These are phyloP conservation scores for Colletotrichum tofieldiae DNA, from an alignment of 2,329 filamentous ascomycete species.

Conservation along the genomic window DNA sequence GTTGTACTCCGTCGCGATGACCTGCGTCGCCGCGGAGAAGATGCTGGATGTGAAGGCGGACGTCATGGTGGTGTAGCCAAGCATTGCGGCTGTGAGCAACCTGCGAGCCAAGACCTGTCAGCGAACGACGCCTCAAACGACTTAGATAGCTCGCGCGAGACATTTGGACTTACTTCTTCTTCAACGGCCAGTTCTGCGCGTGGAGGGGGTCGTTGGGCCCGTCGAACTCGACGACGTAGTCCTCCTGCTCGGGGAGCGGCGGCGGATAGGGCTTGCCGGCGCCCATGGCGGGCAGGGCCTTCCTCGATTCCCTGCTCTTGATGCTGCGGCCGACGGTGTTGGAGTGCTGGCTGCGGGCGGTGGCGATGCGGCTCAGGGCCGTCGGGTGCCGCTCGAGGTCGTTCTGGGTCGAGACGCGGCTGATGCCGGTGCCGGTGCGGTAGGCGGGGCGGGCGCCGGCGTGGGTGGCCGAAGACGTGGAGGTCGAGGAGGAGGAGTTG, in stretches of 20 bases:
- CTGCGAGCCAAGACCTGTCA: conserved; percentile 51
- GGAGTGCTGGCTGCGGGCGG: conserved; percentile 79
- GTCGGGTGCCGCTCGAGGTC: conserved; percentile 81
- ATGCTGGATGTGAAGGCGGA: conserved; percentile 82
- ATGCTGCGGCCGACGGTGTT: conserved; percentile 76
- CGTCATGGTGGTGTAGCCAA: conserved; percentile 82
- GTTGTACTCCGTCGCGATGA: conserved; percentile 71
- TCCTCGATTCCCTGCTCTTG: conserved; percentile 66
- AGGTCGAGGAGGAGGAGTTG: conserved; percentile 66
- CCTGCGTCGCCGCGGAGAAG: conserved; percentile 77
- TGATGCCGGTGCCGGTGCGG: conserved; percentile 64
- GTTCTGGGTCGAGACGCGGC: conserved; percentile 73
- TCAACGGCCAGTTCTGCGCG: conserved; percentile 88
- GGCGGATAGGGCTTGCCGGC: conserved; percentile 83
- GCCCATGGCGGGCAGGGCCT: conserved; percentile 78
- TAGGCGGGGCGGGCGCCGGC: conserved; percentile 48
- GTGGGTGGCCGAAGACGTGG: conserved; percentile 61
- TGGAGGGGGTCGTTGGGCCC: conserved; percentile 87
- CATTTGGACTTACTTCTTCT: conserved; percentile 76
- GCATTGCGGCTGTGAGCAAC: conserved; percentile 75
- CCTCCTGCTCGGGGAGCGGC: conserved; percentile 77
- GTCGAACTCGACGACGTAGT: conserved; percentile 89
- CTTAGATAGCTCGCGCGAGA: conserved; percentile 27
- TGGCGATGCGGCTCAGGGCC: conserved; percentile 80
- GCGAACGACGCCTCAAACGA: not conserved